These are phyloP conservation scores for Lupinus albus DNA, from an alignment of 306 rosid species.

Conservation along the genomic window DNA sequence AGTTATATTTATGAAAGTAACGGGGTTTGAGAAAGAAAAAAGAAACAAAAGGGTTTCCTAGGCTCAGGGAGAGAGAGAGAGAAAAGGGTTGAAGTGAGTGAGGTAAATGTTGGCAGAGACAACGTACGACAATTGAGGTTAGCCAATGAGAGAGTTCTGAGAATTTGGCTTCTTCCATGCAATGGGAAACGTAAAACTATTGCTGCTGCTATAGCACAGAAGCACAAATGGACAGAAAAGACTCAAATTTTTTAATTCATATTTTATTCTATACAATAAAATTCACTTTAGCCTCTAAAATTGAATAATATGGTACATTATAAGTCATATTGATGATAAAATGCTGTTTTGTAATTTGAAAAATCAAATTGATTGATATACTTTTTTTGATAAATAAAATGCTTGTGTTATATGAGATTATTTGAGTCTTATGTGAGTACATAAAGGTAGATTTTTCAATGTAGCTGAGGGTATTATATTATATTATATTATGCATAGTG, in stretches of 20 bases:
- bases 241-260: too few species aligned
- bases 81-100: conserved; percentile 43
- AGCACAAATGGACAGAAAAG: conserved; percentile 47
- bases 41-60: conserved; percentile 25
- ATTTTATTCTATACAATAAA: too few species aligned
- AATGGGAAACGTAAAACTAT: conserved; percentile 45
- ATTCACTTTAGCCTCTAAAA: too few species aligned
- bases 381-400: too few species aligned
- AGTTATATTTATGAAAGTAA: conserved; percentile 57
- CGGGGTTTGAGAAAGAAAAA: background rate
- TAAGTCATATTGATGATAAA: too few species aligned
- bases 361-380: too few species aligned
- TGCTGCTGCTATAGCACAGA: conserved; percentile 39
- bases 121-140: conserved; percentile 44
- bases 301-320: too few species aligned
- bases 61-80: conserved; percentile 10
- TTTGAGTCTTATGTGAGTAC: too few species aligned
- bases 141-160: conserved; percentile 71
- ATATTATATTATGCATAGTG: conserved; percentile 59
- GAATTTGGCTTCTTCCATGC: conserved; percentile 59
- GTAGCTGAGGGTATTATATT: conserved; percentile 32
- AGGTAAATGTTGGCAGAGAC: conserved; percentile 47
- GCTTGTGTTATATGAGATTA: too few species aligned
- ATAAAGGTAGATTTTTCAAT: too few species aligned
- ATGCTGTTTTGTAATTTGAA: too few species aligned